Base-by-base conservation (phyloP, 495 filamentous ascomycete genomes). In the Penicillium argentinense region DNA sequence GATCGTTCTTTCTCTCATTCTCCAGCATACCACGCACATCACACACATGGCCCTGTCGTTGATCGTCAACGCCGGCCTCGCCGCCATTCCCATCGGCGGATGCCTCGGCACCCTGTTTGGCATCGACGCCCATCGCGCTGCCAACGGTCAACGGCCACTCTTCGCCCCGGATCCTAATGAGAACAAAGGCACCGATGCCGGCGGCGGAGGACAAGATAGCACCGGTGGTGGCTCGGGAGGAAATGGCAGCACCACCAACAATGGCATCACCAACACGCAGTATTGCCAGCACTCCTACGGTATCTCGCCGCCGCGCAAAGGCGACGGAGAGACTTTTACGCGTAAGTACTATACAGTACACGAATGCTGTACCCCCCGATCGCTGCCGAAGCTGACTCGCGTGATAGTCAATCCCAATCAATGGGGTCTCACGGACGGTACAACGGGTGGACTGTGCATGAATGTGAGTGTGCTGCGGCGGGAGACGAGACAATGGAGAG, bases 1-100 rank as follows among this genome's bases (percentile, higher is more conserved):
- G n/a, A n/a, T n/a, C n/a, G n/a, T n/a, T n/a, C n/a, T n/a, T n/a
- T n/a, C n/a, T n/a, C n/a, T n/a, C n/a, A n/a, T 30, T 21, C 33
- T 21, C 14, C 33, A 1, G 17, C 33, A 36, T 36, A 19, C 33
- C 33, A 38, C n/a, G 23, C 19, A 24, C 21, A 40, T 41, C 14
- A 11, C 16, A 12, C 29, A 56, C 24, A 59, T 59, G 56, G 56
- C 51, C 9, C 21, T 73, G 12, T 53, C 59, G 48, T 49, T 64
- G 37, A 39, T 74, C 36, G 60, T 74, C 46, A 74, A 69, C 54
- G 53, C 54, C 8, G 39, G 51, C 44, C 63, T 74, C 5, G 38
- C 71, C 27, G 64, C 57, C 11, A 63, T 74, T 26, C 71, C 71
- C 9, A 62, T 73, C 39, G 71, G 66, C 11, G 60, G 56, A 14